These are phyloP conservation scores for Heterobasidion occidentale DNA, from an alignment of 1,284 basidiomycete species.

Conservation along the genomic window DNA sequence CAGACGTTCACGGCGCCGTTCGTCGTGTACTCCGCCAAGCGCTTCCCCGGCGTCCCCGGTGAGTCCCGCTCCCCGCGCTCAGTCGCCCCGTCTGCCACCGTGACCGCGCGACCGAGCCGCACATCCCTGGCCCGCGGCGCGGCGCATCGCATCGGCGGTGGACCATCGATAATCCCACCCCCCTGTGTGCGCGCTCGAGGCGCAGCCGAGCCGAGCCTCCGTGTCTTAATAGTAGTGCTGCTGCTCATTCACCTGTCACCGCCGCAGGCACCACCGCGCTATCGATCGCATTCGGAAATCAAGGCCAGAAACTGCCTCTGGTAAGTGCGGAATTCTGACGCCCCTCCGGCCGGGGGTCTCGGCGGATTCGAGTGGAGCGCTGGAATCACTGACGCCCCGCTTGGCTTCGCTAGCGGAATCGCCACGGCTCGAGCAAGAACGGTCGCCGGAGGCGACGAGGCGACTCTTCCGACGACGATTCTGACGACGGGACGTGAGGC, in stretches of 20 bases:
- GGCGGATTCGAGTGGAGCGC: too few relatives aligned
- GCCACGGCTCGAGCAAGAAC: constrained; percentile 50
- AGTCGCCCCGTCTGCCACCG: background rate
- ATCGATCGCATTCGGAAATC: constrained; percentile 85
- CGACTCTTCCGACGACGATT: constrained; percentile 36
- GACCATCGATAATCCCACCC: too few relatives aligned
- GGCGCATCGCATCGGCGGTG: too few relatives aligned
- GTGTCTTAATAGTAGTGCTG: background rate
- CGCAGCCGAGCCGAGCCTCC: background rate
- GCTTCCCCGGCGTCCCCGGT: constrained; percentile 90
- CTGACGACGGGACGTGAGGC: constrained; percentile 30
- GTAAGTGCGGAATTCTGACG: constrained; percentile 31
- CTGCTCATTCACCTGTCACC: background rate
- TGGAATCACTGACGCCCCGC: too few relatives aligned
- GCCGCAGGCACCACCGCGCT: constrained; percentile 79
- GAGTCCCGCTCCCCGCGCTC: constrained; percentile 17
- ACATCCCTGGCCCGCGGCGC: too few relatives aligned
- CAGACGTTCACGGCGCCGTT: constrained; percentile 84
- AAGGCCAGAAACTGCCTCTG: constrained; percentile 86
- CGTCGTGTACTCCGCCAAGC: constrained; percentile 86
- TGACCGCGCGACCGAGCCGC: background rate
- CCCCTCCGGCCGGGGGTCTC: background rate
- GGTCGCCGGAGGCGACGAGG: constrained; percentile 37
- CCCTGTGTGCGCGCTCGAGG: too few relatives aligned
- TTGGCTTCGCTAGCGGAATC: constrained; percentile 46